Evolutionary conservation across 495 filamentous ascomycete species (phyloP).

Genomic region (Aspergillus mulundensis): DNA sequence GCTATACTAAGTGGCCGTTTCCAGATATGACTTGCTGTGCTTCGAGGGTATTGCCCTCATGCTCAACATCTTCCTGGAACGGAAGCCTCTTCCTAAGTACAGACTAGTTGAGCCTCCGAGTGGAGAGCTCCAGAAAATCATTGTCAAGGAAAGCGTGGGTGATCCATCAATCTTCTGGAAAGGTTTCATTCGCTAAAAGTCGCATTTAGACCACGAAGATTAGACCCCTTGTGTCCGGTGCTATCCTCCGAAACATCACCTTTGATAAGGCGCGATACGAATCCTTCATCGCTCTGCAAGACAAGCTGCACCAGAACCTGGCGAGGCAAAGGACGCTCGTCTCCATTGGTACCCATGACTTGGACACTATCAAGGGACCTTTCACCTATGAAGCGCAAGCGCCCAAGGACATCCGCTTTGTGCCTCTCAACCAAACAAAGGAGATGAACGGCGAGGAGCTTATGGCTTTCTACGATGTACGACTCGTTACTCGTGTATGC

Average conservation of each 20-base stretch:
- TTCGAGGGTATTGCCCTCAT: slow-evolving; percentile 96
- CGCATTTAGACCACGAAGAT: slow-evolving; percentile 62
- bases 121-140: slow-evolving; percentile 73
- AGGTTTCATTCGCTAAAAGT: background rate
- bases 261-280: slow-evolving; percentile 90
- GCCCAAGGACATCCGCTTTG: slow-evolving; percentile 89
- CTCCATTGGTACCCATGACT: slow-evolving; percentile 93
- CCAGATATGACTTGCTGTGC: slow-evolving; percentile 95
- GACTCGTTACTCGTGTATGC: background rate
- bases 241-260: slow-evolving; percentile 82
- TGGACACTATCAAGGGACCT: slow-evolving; percentile 88
- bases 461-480: slow-evolving; percentile 88
- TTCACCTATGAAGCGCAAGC: slow-evolving; percentile 94
- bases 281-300: slow-evolving; percentile 95
- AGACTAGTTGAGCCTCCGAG: slow-evolving; percentile 63
- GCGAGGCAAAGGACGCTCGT: slow-evolving; percentile 90
- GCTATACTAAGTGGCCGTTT: slow-evolving; percentile 20
- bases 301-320: slow-evolving; percentile 96
- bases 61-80: slow-evolving; percentile 89
- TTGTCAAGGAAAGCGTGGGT: slow-evolving; percentile 65
- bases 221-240: slow-evolving; percentile 79
- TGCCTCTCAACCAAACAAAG: slow-evolving; percentile 84
- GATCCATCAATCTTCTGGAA: background rate
- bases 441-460: slow-evolving; percentile 82
- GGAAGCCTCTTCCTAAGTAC: slow-evolving; percentile 71